Evolutionary conservation across 345 rosid species (phyloP).

Genomic region (Gossypium turneri): DNA sequence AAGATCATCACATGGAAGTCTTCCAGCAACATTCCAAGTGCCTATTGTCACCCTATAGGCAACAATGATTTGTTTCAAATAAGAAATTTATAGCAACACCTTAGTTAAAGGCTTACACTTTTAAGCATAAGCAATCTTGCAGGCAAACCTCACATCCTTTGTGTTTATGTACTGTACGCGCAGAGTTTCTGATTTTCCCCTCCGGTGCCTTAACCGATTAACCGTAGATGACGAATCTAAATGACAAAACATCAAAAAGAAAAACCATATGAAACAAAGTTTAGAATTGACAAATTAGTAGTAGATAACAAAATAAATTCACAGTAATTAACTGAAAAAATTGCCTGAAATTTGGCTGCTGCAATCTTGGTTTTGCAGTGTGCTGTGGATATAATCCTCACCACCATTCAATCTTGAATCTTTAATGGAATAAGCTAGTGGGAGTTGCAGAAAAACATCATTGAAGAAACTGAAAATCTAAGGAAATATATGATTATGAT

Average conservation of each 20-base stretch:
- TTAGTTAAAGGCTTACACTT: neutral
- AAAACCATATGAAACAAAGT: constrained; percentile 4
- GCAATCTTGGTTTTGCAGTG: constrained; percentile 29
- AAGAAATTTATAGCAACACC: neutral
- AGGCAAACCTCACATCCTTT: constrained; percentile 82
- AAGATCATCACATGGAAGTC: constrained; percentile 64
- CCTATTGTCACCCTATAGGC: constrained; percentile 66
- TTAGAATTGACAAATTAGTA: neutral
- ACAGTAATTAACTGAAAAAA: neutral
- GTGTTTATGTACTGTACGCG: constrained; percentile 83
- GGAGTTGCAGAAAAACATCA: constrained; percentile 15
- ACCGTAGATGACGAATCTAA: constrained; percentile 47
- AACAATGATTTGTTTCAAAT: constrained; percentile 8
- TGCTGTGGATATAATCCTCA: constrained; percentile 25
- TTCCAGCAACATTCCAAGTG: constrained; percentile 98
- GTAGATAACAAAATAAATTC: neutral
- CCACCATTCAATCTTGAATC: constrained; percentile 27
- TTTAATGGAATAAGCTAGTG: constrained; percentile 49
- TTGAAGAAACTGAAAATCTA: constrained; percentile 7
- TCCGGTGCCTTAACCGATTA: constrained; percentile 54
- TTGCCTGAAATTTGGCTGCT: constrained; percentile 54
- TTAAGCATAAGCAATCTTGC: neutral
- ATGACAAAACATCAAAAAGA: constrained; percentile 16
- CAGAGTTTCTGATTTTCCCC: constrained; percentile 94
- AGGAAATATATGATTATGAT: neutral